Percentiles rank a stretch among this genome's conserved stretches.
These are phyloP conservation scores for Geotrichum australiense DNA, from an alignment of 1,139 yeast genomes.

Conservation along the genomic window DNA sequence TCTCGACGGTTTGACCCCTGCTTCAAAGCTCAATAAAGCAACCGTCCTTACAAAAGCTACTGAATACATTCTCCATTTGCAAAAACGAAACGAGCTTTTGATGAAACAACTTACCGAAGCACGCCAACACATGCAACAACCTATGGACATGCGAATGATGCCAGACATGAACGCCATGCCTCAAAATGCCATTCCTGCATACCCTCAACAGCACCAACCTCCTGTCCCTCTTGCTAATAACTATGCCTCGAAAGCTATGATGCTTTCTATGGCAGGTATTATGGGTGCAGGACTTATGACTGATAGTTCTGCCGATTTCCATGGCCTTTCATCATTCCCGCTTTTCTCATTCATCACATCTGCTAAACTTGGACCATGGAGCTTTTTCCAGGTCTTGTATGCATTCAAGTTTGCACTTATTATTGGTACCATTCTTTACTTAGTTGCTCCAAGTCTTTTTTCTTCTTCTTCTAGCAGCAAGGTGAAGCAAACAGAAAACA, in stretches of 20 bases:
- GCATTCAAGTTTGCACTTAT: constrained; percentile 27
- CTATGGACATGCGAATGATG: constrained; percentile 15
- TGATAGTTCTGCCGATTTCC: constrained; percentile 25
- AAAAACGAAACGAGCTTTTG: constrained; percentile 54
- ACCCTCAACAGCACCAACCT: constrained; percentile 15
- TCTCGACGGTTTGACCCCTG: constrained; percentile 83
- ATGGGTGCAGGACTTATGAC: constrained; percentile 33
- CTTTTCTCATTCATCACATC: constrained; percentile 20
- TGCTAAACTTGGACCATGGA: constrained; percentile 15
- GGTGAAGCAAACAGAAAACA: background rate
- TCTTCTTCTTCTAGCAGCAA: constrained; percentile 2
- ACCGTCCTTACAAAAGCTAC: constrained; percentile 83
- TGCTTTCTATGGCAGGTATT: constrained; percentile 37
- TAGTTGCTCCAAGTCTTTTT: constrained; percentile 22
- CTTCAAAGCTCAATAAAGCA: constrained; percentile 80
- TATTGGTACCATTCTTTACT: constrained; percentile 29
- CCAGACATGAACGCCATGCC: constrained; percentile 16
- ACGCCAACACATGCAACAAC: constrained; percentile 5
- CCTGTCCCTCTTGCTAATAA: constrained; percentile 5
- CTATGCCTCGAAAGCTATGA: constrained; percentile 30
- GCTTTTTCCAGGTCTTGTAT: constrained; percentile 19
- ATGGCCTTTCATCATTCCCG: constrained; percentile 33
- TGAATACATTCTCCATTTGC: constrained; percentile 81
- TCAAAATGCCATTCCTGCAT: constrained; percentile 12
- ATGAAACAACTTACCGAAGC: constrained; percentile 42